Evolutionary conservation across 2,329 filamentous ascomycete genomes (phyloP), one percentile per base, ranked within the genome.

Genomic region (Talaromyces amestolkiae): DNA sequence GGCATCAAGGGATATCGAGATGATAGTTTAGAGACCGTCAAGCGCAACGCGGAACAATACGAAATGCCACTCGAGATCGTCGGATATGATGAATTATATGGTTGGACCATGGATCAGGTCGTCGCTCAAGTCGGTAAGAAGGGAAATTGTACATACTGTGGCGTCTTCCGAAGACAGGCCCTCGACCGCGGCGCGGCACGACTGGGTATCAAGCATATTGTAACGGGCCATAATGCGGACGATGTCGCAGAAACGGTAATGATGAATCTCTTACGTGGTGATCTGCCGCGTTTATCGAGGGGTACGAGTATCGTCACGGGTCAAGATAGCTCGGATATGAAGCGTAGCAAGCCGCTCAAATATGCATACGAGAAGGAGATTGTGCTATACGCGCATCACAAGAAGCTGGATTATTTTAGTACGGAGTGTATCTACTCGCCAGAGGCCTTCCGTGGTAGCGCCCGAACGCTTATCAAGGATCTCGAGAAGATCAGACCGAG

Each of bases 311-410:
- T 99, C 71, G 84, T 98, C 15, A 99, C 89, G 2, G 90, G 86
- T 47, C 89, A 87, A 72, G 82, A 88, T 37, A 86, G 85, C n/a
- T 93, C 91, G 66, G 92, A 96, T 67, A 94, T 97, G 70, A 96
- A 96, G 81, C 87, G 95, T 69, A 96, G 92, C 79, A 99, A 99
- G 79, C 95, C 95, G 15, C 84, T 99, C 54, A 98, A 99, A 78
- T 99, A 98, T 76, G 93, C 94, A 1, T 99, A 98, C 75, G 95
- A 99, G 76, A 99, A 99, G 80, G 95, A 99, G 76, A 99, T 99
- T 70, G 95, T 99, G 19, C 84, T 99, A 6, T 99, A 99, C 75
- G 95, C 95, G 5, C 92, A 98, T 75, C 93, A 99, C 82, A 96
- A 95, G 79, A 93, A 93, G 77, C 84, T 99, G 69, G 93, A 98